Percentiles rank a stretch among this genome's conserved stretches.
phyloP scores from a whole-genome alignment of 805 yeast species.

The Blastobotrys americana region DNA sequence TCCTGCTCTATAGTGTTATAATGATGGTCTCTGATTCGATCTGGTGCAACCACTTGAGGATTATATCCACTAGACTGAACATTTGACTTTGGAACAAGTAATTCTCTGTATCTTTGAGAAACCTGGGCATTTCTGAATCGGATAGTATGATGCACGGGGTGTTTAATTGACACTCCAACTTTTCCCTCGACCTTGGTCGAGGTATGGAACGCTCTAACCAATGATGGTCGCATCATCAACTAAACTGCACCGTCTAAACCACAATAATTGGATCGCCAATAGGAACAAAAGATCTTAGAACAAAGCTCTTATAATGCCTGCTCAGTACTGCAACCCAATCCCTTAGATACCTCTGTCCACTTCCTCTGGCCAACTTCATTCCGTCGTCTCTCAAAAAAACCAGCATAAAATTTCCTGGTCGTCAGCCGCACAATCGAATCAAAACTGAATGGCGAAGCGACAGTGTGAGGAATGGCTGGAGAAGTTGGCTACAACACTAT shows the following conservation, averaged over 20 bases:
- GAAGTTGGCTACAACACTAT: too few relatives aligned
- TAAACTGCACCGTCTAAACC: too few relatives aligned
- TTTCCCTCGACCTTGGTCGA: conserved; percentile 27
- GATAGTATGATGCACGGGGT: conserved; percentile 89
- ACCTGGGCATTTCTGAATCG: conserved; percentile 65
- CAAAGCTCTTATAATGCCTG: not conserved
- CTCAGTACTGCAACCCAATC: too few relatives aligned
- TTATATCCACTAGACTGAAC: conserved; percentile 69
- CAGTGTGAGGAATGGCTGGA: too few relatives aligned
- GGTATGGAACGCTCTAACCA: conserved; percentile 16
- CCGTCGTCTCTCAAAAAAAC: too few relatives aligned
- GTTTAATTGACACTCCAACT: conserved; percentile 63
- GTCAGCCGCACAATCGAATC: not conserved
- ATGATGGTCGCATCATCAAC: not conserved
- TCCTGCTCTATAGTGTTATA: conserved; percentile 68
- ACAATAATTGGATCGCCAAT: not conserved
- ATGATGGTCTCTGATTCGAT: conserved; percentile 73
- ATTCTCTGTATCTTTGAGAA: conserved; percentile 65
- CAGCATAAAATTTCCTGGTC: too few relatives aligned
- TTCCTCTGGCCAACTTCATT: too few relatives aligned
- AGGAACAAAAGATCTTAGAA: not conserved
- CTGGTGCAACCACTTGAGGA: conserved; percentile 71
- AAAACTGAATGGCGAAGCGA: not conserved
- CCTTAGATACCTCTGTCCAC: too few relatives aligned
- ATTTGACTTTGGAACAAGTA: conserved; percentile 62